Conservation (phyloP, 176 grass and related monocot species). For the Triticum dicoccoides region DNA sequence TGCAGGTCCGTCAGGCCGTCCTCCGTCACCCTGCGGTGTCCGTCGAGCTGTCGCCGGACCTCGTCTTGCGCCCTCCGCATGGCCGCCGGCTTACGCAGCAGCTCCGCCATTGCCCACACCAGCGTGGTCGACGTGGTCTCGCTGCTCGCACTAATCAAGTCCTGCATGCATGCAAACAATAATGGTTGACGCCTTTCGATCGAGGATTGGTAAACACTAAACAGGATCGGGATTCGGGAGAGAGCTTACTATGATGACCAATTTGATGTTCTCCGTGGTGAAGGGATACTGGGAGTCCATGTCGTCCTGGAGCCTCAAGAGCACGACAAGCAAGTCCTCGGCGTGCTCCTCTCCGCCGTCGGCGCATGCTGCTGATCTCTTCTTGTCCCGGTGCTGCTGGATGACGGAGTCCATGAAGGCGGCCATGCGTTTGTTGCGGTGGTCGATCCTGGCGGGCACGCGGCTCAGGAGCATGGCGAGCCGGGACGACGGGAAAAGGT, state of each 20-base stretch:
- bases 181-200: no score
- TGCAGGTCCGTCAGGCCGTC: not conserved
- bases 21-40: not conserved
- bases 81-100: not conserved
- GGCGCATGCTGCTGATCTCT: not conserved
- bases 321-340: not conserved
- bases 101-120: not conserved
- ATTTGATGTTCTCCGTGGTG: not conserved
- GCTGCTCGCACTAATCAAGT: not conserved
- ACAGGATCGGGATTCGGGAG: not conserved
- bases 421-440: not conserved
- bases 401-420: not conserved
- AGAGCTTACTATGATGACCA: not conserved
- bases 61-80: not conserved
- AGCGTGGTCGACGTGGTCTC: not conserved
- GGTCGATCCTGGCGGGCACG: not conserved
- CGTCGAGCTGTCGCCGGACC: not conserved
- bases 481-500: not conserved
- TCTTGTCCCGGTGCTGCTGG: not conserved
- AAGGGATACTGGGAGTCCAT: not conserved
- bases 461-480: not conserved
- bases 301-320: not conserved
- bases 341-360: not conserved
- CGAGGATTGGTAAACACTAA: no score
- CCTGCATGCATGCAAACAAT: not conserved